A percentile compares a stretch with the other conserved stretches of the same genome.
These are phyloP conservation scores for Barbatosphaeria neglecta DNA, from an alignment of 495 filamentous ascomycete genomes.

Conservation along the genomic window DNA sequence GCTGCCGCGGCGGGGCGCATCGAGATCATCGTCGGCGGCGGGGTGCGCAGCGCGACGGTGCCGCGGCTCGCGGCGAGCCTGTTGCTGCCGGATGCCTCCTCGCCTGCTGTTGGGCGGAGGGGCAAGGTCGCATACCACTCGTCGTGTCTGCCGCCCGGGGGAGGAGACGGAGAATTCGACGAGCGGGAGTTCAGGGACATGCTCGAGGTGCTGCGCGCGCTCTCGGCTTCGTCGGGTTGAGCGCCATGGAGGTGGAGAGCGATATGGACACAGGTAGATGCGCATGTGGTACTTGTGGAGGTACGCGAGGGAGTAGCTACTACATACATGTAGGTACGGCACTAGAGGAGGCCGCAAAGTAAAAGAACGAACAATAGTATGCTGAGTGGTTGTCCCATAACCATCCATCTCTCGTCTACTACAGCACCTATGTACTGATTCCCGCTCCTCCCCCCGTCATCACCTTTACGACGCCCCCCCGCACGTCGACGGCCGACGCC, in stretches of 20 bases:
- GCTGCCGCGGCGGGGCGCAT: constrained; percentile 5
- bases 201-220: neutral
- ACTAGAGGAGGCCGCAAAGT: too few species aligned
- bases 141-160: constrained; percentile 11
- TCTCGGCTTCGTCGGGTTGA: too few species aligned
- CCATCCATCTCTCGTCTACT: too few species aligned
- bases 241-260: too few species aligned
- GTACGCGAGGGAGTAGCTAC: too few species aligned
- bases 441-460: neutral
- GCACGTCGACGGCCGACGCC: neutral
- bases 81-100: neutral
- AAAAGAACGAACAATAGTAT: too few species aligned
- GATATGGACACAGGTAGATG: too few species aligned
- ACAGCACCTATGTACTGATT: too few species aligned
- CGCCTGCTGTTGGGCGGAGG: neutral
- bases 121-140: constrained; percentile 18
- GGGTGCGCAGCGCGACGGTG: constrained; percentile 14
- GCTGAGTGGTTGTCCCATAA: too few species aligned
- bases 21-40: constrained; percentile 22
- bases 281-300: too few species aligned
- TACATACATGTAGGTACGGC: too few species aligned
- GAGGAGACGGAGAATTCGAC: constrained; percentile 5
- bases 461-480: neutral
- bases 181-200: constrained; percentile 13
- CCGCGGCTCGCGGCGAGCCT: neutral